These are phyloP conservation scores for Rutstroemia sp. DNA, from an alignment of 2,329 filamentous ascomycete species.

Conservation along the genomic window DNA sequence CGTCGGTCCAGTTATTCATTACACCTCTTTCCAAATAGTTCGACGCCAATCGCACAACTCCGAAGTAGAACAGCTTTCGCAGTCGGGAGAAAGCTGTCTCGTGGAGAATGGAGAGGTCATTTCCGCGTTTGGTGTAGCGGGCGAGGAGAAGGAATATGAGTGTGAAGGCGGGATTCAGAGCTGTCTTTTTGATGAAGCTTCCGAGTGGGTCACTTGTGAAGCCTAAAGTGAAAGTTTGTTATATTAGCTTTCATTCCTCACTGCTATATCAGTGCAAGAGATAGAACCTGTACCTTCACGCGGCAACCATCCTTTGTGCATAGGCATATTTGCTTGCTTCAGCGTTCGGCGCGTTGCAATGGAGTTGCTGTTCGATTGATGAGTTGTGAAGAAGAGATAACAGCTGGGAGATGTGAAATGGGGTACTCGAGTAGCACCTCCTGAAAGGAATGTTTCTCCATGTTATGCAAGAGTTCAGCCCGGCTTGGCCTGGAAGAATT, in stretches of 20 bases:
- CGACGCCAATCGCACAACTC: constrained; percentile 42
- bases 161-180: constrained; percentile 57
- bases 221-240: constrained; percentile 22
- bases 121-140: constrained; percentile 55
- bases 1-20: constrained; percentile 42
- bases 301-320: constrained; percentile 45
- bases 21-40: constrained; percentile 43
- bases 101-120: constrained; percentile 45
- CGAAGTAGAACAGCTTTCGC: constrained; percentile 45
- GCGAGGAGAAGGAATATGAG: constrained; percentile 56
- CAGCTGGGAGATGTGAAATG: neutral
- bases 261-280: neutral
- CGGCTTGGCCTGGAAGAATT: neutral
- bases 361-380: neutral
- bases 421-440: neutral
- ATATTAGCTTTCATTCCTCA: neutral
- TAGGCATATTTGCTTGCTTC: constrained; percentile 31
- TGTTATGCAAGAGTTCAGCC: neutral
- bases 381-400: neutral
- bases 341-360: neutral
- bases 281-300: constrained; percentile 38
- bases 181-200: constrained; percentile 49
- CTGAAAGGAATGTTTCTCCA: no score
- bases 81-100: constrained; percentile 44
- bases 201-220: constrained; percentile 54